Evolutionary conservation across 345 rosid species (phyloP).

Genomic region (Punica granatum): DNA sequence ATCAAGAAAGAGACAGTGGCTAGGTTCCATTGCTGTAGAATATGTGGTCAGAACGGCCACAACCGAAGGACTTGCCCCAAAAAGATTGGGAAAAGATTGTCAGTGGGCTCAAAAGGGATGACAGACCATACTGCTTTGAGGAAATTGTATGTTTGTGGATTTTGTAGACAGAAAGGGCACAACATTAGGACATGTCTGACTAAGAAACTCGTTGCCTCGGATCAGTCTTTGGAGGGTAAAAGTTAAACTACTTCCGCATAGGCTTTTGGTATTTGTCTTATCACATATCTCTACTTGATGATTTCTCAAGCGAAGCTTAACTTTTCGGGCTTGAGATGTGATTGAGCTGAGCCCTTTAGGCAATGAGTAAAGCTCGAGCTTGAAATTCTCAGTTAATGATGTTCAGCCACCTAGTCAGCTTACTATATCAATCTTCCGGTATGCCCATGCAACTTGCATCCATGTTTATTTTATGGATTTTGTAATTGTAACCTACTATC

Average conservation of each 20-base stretch:
- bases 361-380: too few relatives aligned
- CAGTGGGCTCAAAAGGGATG: not conserved
- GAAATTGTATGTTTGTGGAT: constrained; percentile 37
- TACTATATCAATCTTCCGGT: too few relatives aligned
- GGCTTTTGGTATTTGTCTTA: not conserved
- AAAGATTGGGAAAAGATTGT: constrained; percentile 17
- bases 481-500: too few relatives aligned
- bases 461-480: too few relatives aligned
- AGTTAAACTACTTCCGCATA: not conserved
- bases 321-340: too few relatives aligned
- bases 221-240: not conserved
- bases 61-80: constrained; percentile 62
- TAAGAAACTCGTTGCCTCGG: constrained; percentile 10
- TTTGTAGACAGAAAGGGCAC: constrained; percentile 42
- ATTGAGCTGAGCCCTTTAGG: too few relatives aligned
- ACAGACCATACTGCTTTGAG: constrained; percentile 5
- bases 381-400: too few relatives aligned
- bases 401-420: too few relatives aligned
- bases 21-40: constrained; percentile 34
- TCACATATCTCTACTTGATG: too few relatives aligned
- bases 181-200: constrained; percentile 48
- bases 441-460: too few relatives aligned
- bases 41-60: constrained; percentile 58
- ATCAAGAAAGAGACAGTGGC: constrained; percentile 18
- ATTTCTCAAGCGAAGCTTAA: too few relatives aligned